Percentiles rank a stretch among this genome's conserved stretches.
These are phyloP conservation scores for Phlyctochytrium bullatum DNA, from an alignment of 192 early-diverging fungal species.

Conservation along the genomic window DNA sequence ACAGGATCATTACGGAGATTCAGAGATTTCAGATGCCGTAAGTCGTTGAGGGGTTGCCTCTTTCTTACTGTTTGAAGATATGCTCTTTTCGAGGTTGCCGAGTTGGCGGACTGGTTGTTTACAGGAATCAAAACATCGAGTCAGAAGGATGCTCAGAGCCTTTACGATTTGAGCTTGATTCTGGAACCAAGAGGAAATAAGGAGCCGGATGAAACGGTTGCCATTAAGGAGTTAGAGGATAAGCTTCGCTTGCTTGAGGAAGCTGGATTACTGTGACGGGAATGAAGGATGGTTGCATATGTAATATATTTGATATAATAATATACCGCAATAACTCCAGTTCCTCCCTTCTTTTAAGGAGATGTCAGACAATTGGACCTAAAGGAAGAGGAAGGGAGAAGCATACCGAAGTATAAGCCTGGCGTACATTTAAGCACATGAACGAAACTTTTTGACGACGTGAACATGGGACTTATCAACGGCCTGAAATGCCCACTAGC, in stretches of 20 bases:
- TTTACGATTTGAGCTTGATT: background rate
- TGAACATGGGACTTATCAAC: too few species aligned
- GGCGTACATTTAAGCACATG: too few species aligned
- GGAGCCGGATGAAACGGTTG: background rate
- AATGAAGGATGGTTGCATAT: background rate
- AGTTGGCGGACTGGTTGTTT: background rate
- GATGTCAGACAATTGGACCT: too few species aligned
- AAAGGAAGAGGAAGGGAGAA: too few species aligned
- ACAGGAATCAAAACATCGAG: background rate
- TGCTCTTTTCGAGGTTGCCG: background rate
- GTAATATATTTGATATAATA: too few species aligned
- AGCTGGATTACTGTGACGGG: background rate
- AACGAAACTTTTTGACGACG: too few species aligned
- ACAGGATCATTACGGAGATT: conserved; percentile 66
- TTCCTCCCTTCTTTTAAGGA: too few species aligned
- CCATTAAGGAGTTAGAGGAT: background rate
- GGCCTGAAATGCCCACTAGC: too few species aligned
- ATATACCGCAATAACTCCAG: too few species aligned
- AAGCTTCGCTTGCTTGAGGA: background rate
- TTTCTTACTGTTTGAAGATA: background rate
- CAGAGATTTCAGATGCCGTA: conserved; percentile 76
- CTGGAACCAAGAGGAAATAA: background rate
- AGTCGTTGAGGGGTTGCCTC: conserved; percentile 12
- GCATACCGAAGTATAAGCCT: too few species aligned
- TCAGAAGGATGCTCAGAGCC: background rate